Conservation (phyloP, 176 grass and related monocot genomes). For the Aegilops tauschii region DNA sequence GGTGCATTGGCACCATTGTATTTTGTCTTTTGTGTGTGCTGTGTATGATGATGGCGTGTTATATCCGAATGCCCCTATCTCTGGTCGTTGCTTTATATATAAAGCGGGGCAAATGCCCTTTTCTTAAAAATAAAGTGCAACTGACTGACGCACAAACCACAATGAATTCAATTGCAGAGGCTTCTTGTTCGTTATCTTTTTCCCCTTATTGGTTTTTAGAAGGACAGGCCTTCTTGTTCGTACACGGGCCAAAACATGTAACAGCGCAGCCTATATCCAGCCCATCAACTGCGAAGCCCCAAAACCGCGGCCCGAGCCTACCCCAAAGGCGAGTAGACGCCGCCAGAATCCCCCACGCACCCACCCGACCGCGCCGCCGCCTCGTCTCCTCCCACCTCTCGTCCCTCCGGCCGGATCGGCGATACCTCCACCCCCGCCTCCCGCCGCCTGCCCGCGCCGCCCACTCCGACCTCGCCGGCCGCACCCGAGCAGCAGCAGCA, state of each 20-base stretch:
- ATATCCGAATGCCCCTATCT: too few relatives aligned
- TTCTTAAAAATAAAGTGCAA: too few relatives aligned
- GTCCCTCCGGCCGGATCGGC: slow-evolving; percentile 14
- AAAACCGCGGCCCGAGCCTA: neutral
- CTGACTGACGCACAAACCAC: too few relatives aligned
- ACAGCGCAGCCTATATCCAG: neutral
- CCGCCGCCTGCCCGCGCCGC: neutral
- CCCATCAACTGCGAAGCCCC: neutral
- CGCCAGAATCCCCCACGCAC: neutral
- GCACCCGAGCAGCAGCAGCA: neutral
- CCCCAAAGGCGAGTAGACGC: neutral
- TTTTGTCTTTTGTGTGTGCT: too few relatives aligned
- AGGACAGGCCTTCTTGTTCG: too few relatives aligned
- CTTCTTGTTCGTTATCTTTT: too few relatives aligned
- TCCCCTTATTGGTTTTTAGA: too few relatives aligned
- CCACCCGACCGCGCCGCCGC: slow-evolving; percentile 6
- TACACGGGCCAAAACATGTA: neutral
- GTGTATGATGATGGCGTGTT: too few relatives aligned
- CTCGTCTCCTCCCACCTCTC: neutral
- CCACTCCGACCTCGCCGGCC: neutral
- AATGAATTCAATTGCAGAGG: too few relatives aligned
- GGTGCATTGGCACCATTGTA: too few relatives aligned
- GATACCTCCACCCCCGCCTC: neutral
- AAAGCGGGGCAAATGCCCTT: too few relatives aligned
- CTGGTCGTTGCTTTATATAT: too few relatives aligned